Conservation (phyloP, 805 yeast species). For the Ogataea allantospora region DNA sequence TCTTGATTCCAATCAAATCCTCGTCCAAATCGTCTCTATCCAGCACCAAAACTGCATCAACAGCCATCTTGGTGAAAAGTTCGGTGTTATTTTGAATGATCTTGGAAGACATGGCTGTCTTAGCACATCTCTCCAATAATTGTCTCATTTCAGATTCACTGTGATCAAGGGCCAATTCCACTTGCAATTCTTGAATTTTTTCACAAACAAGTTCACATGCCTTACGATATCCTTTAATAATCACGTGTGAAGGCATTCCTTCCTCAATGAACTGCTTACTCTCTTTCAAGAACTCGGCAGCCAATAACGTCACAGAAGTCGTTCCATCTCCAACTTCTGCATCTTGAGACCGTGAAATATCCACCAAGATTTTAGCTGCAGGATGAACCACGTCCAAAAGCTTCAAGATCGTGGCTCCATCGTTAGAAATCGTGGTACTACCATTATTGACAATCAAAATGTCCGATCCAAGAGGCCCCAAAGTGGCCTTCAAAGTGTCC, state of each 20-base stretch:
- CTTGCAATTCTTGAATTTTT: constrained; percentile 71
- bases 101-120: constrained; percentile 96
- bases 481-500: constrained; percentile 89
- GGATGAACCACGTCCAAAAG: constrained; percentile 96
- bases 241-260: constrained; percentile 88
- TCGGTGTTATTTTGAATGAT: constrained; percentile 82
- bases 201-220: constrained; percentile 78
- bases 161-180: constrained; percentile 52
- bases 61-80: constrained; percentile 94
- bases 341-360: constrained; percentile 93
- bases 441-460: constrained; percentile 85
- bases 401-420: constrained; percentile 94
- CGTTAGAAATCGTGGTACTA: constrained; percentile 92
- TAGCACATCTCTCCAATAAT: constrained; percentile 86
- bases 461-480: constrained; percentile 97
- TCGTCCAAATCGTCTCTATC: constrained; percentile 87
- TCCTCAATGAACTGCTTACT: constrained; percentile 90
- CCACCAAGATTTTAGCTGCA: constrained; percentile 94
- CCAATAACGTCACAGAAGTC: constrained; percentile 89
- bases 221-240: constrained; percentile 80
- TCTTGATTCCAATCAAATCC: constrained; percentile 87
- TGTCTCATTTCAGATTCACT: constrained; percentile 62
- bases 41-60: constrained; percentile 86
- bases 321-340: constrained; percentile 99
- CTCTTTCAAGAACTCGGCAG: constrained; percentile 93